Evolutionary conservation across 331 rosid species (phyloP).

Genomic region (Erythrophleum ivorense): DNA sequence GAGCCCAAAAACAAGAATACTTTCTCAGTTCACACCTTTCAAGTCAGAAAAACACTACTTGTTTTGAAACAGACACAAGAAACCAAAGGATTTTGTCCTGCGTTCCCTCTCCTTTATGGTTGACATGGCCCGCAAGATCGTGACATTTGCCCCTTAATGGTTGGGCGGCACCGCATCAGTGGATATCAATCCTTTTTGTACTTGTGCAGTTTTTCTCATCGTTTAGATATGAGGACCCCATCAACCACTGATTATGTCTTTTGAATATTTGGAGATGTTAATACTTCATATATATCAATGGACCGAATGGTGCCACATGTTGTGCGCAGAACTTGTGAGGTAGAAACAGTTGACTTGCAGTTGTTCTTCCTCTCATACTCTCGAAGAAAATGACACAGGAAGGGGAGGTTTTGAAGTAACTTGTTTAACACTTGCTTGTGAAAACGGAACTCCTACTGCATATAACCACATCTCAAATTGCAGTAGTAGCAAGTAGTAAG

Average conservation of each 20-base stretch:
- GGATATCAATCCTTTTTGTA: neutral
- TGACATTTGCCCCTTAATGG: constrained; percentile 44
- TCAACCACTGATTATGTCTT: constrained; percentile 19
- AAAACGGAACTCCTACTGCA: too few relatives aligned
- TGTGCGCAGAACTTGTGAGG: too few relatives aligned
- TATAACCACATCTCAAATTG: too few relatives aligned
- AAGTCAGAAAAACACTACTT: constrained; percentile 16
- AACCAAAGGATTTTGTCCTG: neutral
- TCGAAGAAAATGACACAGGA: too few relatives aligned
- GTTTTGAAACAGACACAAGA: neutral
- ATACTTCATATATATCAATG: too few relatives aligned
- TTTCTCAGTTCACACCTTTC: constrained; percentile 4
- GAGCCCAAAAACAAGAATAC: neutral
- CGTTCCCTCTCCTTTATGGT: neutral
- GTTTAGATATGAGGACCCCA: neutral
- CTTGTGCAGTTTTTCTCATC: neutral
- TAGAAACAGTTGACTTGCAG: too few relatives aligned
- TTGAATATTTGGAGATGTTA: too few relatives aligned
- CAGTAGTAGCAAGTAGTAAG: neutral
- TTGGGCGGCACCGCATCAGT: constrained; percentile 58
- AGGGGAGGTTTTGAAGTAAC: too few relatives aligned
- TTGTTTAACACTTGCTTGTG: too few relatives aligned
- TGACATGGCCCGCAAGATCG: constrained; percentile 34
- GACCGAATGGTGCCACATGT: too few relatives aligned
- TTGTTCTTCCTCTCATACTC: too few relatives aligned